Evolutionary conservation across 352 stramenopile genomes (phyloP), one percentile per base, ranked within the genome.

Genomic region (Globisporangium yorkense): DNA sequence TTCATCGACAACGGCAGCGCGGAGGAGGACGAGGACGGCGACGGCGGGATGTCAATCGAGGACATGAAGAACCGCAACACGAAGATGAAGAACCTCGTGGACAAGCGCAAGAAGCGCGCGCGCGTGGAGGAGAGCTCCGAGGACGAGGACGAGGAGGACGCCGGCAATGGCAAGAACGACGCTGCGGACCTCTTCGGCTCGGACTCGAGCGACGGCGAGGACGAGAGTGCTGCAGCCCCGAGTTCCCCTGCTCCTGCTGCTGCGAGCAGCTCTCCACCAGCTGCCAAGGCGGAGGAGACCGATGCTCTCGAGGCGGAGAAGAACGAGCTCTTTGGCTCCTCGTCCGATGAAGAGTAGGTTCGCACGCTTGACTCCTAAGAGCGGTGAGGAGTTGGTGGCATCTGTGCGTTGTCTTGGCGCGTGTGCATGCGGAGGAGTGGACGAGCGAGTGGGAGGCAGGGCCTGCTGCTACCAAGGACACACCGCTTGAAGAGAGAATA

Each of bases 1-100:
- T 62, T 66, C 50, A 66, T 62, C 47, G 60, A 66, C 50, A 58
- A 57, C 37, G 55, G 60, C 35, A 62, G 54, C 21, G 59, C 45
- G 24, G 70, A 78, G 44, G 79, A 88, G 5, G 74, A 80, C 35
- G 51, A 47, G n/a, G 51, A 80, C 24, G 82, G 71, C 6, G 78
- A 77, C 48, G 69, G 60, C 31, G 72, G 71, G 51, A 89, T 94
- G 72, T 92, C 82, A 29, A 92, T 94, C 45, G 84, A 92, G 62
- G 84, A 94, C 66, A 94, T 94, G 85, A 92, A 94, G 74, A 92
- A 94, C 71, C 84, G 84, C 53, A 92, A 92, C 51, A 59, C 71
- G 20, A 94, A 84, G 54, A 89, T 92, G 72, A 92, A 92, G 72
- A 90, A 88, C 41, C 65, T 94, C 29, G 74, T 87, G 29, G 84